These are phyloP conservation scores for Gossypium turneri DNA, from an alignment of 345 rosid species.

Conservation along the genomic window DNA sequence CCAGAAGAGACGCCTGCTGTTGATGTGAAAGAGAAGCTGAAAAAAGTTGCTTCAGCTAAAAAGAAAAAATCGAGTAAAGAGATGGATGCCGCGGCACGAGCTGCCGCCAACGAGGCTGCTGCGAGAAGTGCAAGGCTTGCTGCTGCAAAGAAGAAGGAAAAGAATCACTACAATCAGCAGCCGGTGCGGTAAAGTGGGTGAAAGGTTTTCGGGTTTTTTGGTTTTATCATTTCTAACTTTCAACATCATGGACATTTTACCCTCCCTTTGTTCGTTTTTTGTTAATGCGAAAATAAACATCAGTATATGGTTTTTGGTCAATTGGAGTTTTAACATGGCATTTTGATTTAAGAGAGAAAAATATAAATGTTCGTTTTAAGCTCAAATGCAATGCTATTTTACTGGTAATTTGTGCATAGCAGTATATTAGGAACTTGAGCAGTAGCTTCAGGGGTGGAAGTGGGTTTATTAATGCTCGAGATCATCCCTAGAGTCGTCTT, in stretches of 20 bases:
- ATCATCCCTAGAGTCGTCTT: too few species aligned
- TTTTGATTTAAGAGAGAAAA: neutral
- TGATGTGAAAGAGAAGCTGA: constrained; percentile 63
- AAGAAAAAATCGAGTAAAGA: constrained; percentile 84
- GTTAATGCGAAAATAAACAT: constrained; percentile 31
- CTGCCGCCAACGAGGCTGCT: constrained; percentile 76
- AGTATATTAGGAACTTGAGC: neutral
- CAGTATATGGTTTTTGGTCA: constrained; percentile 20
- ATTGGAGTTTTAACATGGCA: constrained; percentile 18
- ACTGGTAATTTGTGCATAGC: neutral
- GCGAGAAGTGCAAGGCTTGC: constrained; percentile 65
- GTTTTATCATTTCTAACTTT: constrained; percentile 6
- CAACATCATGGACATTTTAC: constrained; percentile 20
- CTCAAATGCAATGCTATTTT: neutral
- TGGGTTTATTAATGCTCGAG: too few species aligned
- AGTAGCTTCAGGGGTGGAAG: too few species aligned
- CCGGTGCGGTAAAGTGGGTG: constrained; percentile 25
- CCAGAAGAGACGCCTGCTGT: constrained; percentile 40
- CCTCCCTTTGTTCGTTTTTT: constrained; percentile 17
- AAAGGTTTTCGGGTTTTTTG: neutral
- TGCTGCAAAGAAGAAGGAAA: constrained; percentile 88
- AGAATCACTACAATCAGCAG: constrained; percentile 79
- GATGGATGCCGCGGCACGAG: constrained; percentile 63
- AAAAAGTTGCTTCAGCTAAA: constrained; percentile 49
- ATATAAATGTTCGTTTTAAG: constrained; percentile 1